These are phyloP conservation scores for Aspergillus saccharolyticus DNA, from an alignment of 495 filamentous ascomycete genomes.

Conservation along the genomic window DNA sequence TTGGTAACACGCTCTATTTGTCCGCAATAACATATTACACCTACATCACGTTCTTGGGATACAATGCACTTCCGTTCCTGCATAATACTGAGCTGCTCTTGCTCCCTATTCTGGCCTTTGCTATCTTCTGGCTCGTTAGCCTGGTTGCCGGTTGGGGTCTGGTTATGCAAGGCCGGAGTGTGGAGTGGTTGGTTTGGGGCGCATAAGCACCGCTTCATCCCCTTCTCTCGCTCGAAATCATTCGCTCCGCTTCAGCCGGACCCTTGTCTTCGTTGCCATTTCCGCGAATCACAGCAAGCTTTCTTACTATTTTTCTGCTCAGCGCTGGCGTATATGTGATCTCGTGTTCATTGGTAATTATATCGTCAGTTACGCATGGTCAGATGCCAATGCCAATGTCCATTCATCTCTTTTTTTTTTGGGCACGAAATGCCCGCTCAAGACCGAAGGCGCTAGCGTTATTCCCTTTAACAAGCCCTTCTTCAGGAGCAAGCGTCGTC, in stretches of 20 bases:
- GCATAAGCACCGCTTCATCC: constrained; percentile 19
- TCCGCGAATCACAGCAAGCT: not conserved
- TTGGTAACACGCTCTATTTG: constrained; percentile 68
- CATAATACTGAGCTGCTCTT: constrained; percentile 69
- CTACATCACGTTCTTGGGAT: constrained; percentile 69
- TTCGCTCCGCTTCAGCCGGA: not conserved
- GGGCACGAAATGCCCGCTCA: too few species aligned
- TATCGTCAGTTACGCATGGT: not conserved
- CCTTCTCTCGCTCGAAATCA: not conserved
- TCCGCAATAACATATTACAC: constrained; percentile 66
- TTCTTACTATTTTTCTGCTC: not conserved
- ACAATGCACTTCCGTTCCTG: constrained; percentile 69
- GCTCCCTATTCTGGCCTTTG: constrained; percentile 55
- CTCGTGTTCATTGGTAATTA: not conserved
- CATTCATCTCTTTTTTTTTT: too few species aligned
- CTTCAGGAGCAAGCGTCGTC: too few species aligned
- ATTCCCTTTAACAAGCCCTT: too few species aligned
- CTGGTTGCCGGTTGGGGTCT: constrained; percentile 48
- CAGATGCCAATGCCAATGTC: too few species aligned
- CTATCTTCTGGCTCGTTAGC: constrained; percentile 59
- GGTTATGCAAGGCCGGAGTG: constrained; percentile 39
- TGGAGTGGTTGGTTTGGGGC: constrained; percentile 44
- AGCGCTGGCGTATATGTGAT: constrained; percentile 16
- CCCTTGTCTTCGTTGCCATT: not conserved
- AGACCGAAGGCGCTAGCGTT: too few species aligned